Base-by-base conservation (phyloP, 495 filamentous ascomycete genomes). In the Schizothecium vesticola region DNA sequence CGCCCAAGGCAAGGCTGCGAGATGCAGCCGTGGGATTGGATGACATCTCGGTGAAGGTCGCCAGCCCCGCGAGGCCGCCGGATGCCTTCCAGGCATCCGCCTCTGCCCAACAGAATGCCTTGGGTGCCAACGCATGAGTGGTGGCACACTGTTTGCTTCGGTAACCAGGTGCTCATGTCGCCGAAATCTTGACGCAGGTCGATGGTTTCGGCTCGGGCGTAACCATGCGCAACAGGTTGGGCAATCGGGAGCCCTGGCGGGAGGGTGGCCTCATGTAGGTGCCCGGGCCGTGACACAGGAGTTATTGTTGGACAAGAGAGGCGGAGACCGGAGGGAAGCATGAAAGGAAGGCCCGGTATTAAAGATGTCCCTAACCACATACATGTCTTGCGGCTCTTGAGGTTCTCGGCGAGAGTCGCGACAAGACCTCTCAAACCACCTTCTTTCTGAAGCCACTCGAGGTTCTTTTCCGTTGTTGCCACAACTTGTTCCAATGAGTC, bases 51-150 rank as follows among this genome's bases (percentile, higher is more conserved):
- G 72, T 74, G 72, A 73, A 64, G 7, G 26, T 66, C 36, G 70
- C 69, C 69, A 72, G 72, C 72, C 72, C 58, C 8, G 61, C 66
- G 62, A 64, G 64, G 68, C 65, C 71, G 69, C 72, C 72, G 65
- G 59, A 43, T 31, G 62, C 22, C 26, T 29, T 28, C 56, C 21
- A 66, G 63, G 69, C 69, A 72, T 61, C 65, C 61, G n/a, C 51
- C 59, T 31, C 33, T 63, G 58, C 69, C 67, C 64, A 68, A 71
- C 28, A 10, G 56, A 56, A 66, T 63, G 72, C 70, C 63, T 74
- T 76, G 72, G 70, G 70, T 69, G 8, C 33, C 56, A 26, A 71
- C 26, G 69, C 74, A 74, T 66, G 36, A 67, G 29, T 16, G 23
- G 12, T 58, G 21, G 26, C 59, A 67, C 61, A 64, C 69, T 66